Evolutionary conservation across 257 asterid species (phyloP).

Genomic region (Penstemon newberryi): DNA sequence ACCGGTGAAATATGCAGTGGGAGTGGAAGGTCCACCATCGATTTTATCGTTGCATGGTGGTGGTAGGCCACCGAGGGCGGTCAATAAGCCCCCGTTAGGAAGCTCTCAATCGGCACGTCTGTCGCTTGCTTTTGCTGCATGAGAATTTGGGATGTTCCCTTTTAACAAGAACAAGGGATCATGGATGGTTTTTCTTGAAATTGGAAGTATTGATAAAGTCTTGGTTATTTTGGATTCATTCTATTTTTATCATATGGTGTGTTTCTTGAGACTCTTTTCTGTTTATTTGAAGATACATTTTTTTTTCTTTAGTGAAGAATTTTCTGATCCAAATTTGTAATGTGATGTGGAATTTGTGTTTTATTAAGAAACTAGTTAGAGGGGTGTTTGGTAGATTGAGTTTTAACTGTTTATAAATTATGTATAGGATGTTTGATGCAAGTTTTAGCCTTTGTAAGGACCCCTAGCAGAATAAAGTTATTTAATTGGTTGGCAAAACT

Average conservation of each 20-base stretch:
- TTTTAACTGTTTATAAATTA: too few species aligned
- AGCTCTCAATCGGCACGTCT: slow-evolving; percentile 61
- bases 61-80: slow-evolving; percentile 65
- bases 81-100: slow-evolving; percentile 46
- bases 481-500: too few species aligned
- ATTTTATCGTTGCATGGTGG: slow-evolving; percentile 48
- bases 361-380: too few species aligned
- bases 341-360: too few species aligned
- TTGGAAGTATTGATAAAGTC: not conserved
- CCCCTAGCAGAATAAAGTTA: too few species aligned
- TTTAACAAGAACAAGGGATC: slow-evolving; percentile 12
- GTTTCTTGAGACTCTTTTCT: not conserved
- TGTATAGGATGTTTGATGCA: too few species aligned
- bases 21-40: slow-evolving; percentile 34
- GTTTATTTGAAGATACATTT: not conserved
- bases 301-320: not conserved
- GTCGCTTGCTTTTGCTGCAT: slow-evolving; percentile 82
- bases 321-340: not conserved
- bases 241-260: not conserved
- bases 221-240: not conserved
- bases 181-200: slow-evolving; percentile 14
- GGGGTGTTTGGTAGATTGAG: too few species aligned
- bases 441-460: too few species aligned
- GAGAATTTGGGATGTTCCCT: slow-evolving; percentile 28
- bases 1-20: slow-evolving; percentile 49